phyloP scores from a whole-genome alignment of 805 yeast genomes.

The Kuraishia borneana region DNA sequence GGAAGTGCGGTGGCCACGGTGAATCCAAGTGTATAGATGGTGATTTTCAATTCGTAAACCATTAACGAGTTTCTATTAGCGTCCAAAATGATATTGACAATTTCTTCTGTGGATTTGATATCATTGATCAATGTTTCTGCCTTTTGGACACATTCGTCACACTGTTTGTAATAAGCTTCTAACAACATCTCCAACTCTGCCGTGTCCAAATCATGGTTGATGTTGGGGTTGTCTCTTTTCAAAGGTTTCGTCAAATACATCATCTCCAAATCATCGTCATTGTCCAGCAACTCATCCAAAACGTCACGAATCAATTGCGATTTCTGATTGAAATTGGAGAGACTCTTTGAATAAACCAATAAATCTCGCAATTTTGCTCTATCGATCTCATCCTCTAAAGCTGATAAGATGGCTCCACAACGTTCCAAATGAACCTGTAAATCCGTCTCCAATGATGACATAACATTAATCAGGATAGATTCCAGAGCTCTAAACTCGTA shows the following conservation, averaged over 20 bases:
- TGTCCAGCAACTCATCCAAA: slow-evolving; percentile 73
- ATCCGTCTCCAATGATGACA: slow-evolving; percentile 71
- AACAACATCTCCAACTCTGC: slow-evolving; percentile 80
- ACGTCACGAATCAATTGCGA: slow-evolving; percentile 68
- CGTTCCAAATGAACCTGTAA: slow-evolving; percentile 42
- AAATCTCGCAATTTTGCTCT: slow-evolving; percentile 65
- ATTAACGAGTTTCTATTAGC: slow-evolving; percentile 84
- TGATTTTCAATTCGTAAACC: slow-evolving; percentile 74
- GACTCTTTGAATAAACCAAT: slow-evolving; percentile 58
- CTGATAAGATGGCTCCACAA: slow-evolving; percentile 55
- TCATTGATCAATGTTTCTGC: slow-evolving; percentile 75
- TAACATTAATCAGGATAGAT: slow-evolving; percentile 69
- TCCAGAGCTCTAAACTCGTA: slow-evolving; percentile 83
- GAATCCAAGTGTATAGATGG: slow-evolving; percentile 76
- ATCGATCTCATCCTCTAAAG: slow-evolving; percentile 71
- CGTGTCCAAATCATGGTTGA: slow-evolving; percentile 13
- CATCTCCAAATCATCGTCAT: slow-evolving; percentile 72
- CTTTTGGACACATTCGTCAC: slow-evolving; percentile 89
- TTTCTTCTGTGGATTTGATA: slow-evolving; percentile 84
- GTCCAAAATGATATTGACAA: slow-evolving; percentile 82
- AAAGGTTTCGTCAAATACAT: slow-evolving; percentile 56
- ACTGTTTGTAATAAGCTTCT: slow-evolving; percentile 83
- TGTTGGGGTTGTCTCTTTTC: slow-evolving; percentile 1
- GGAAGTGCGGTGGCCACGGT: slow-evolving; percentile 80
- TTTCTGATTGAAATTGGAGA: slow-evolving; percentile 67